phyloP scores from a whole-genome alignment of 202 grass and related monocot species.

The Schoenoplectus tabernaemontani region DNA sequence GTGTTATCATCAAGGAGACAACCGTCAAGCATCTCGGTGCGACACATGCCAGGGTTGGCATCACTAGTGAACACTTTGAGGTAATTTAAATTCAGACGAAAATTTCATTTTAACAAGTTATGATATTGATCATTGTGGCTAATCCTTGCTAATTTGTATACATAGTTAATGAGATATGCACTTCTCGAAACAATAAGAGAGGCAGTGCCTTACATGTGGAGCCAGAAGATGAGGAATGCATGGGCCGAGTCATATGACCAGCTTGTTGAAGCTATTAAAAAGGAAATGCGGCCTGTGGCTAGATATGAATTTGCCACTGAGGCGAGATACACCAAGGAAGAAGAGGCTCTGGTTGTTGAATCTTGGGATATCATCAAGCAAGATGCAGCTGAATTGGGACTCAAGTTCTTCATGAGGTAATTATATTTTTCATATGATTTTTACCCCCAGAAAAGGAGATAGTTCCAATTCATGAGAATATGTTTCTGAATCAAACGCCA shows the following conservation, averaged over 20 bases:
- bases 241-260: constrained; percentile 56
- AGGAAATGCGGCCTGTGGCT: constrained; percentile 29
- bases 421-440: constrained; percentile 2
- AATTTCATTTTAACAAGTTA: neutral
- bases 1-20: constrained; percentile 52
- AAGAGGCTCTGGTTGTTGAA: constrained; percentile 57
- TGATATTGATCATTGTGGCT: neutral
- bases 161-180: constrained; percentile 27
- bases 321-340: constrained; percentile 40
- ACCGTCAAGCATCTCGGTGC: constrained; percentile 41
- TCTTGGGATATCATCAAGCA: constrained; percentile 84
- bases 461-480: too few species aligned
- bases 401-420: constrained; percentile 80
- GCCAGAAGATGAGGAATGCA: constrained; percentile 34
- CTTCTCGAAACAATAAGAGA: constrained; percentile 42
- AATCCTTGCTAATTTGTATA: neutral
- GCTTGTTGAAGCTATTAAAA: constrained; percentile 36
- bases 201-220: constrained; percentile 38
- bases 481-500: too few species aligned
- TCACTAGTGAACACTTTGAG: constrained; percentile 68
- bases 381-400: constrained; percentile 39
- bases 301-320: constrained; percentile 4
- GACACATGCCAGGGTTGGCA: constrained; percentile 45
- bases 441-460: neutral
- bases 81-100: constrained; percentile 14